phyloP scores from a whole-genome alignment of 2,329 filamentous ascomycete genomes.

The Ophiosphaerella narmari region DNA sequence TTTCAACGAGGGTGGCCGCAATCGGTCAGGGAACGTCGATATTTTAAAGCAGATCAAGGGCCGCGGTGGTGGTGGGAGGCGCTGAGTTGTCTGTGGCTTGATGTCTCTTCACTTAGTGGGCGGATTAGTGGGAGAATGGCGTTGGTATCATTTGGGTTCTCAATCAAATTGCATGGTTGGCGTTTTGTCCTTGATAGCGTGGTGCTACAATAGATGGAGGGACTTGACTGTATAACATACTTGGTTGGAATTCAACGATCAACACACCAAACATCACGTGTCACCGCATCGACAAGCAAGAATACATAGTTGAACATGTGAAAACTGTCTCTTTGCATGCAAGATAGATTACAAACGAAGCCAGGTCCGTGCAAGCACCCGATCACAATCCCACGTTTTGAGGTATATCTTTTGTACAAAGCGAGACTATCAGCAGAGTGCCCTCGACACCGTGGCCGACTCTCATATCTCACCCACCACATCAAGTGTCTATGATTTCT shows the following conservation, averaged over 20 bases:
- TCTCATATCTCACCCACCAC: slow-evolving; percentile 41
- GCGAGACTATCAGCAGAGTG: slow-evolving; percentile 39
- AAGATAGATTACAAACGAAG: slow-evolving; percentile 47
- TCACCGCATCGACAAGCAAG: background rate
- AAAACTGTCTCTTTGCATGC: slow-evolving; percentile 45
- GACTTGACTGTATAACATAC: background rate
- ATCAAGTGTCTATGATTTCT: slow-evolving; percentile 52
- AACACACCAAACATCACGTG: background rate
- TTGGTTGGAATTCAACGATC: background rate
- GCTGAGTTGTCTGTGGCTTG: slow-evolving; percentile 6
- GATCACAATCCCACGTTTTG: slow-evolving; percentile 39
- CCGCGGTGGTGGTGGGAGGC: slow-evolving; percentile 31
- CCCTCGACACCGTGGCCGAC: slow-evolving; percentile 38
- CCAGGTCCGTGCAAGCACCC: slow-evolving; percentile 42
- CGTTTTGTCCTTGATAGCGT: background rate
- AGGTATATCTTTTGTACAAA: slow-evolving; percentile 47
- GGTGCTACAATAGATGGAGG: background rate
- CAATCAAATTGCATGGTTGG: slow-evolving; percentile 4
- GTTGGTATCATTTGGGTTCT: background rate
- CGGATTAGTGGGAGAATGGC: background rate
- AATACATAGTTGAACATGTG: slow-evolving; percentile 23
- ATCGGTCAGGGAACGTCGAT: slow-evolving; percentile 31
- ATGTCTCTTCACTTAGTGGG: background rate
- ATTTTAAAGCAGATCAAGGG: slow-evolving; percentile 39
- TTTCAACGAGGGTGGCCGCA: slow-evolving; percentile 36